Evolutionary conservation across 208 protist genomes (phyloP).

Genomic region (Trypanosoma avium): DNA sequence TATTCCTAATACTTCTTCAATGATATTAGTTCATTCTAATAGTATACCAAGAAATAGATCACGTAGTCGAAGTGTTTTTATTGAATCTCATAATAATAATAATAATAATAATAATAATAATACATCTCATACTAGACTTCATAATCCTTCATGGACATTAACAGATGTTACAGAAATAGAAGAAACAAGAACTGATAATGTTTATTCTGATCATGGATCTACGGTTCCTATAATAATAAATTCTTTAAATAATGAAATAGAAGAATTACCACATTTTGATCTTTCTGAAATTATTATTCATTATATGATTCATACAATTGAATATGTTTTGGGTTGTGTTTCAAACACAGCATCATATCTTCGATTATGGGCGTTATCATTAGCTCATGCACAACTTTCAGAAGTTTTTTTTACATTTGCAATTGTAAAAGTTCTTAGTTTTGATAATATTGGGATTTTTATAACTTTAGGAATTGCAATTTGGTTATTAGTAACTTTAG

Average conservation of each 20-base stretch:
- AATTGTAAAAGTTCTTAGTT: conserved; percentile 42
- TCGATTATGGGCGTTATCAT: conserved; percentile 99
- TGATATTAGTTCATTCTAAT: too few species aligned
- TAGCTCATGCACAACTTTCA: conserved; percentile 98
- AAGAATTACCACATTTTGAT: conserved; percentile 64
- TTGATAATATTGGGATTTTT: conserved; percentile 51
- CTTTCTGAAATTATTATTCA: conserved; percentile 96
- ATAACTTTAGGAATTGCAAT: conserved; percentile 86
- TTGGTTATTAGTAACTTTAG: conserved; percentile 94
- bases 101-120: too few species aligned
- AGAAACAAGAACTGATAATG: too few species aligned
- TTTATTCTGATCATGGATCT: too few species aligned
- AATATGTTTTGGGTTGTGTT: conserved; percentile 98
- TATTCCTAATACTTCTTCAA: background rate
- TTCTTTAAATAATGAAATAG: conserved; percentile 23
- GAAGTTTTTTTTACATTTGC: conserved; percentile 92
- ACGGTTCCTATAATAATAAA: too few species aligned
- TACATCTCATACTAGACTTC: too few species aligned
- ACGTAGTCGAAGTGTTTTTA: too few species aligned
- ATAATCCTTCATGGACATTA: too few species aligned
- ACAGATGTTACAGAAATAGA: too few species aligned
- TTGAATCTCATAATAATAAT: too few species aligned
- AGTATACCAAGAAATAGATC: too few species aligned
- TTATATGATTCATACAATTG: conserved; percentile 99
- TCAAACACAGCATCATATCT: conserved; percentile 99